Evolutionary conservation across 1,284 basidiomycete genomes (phyloP), one percentile per base, ranked within the genome.

Genomic region (Apiotrichum gracile): DNA sequence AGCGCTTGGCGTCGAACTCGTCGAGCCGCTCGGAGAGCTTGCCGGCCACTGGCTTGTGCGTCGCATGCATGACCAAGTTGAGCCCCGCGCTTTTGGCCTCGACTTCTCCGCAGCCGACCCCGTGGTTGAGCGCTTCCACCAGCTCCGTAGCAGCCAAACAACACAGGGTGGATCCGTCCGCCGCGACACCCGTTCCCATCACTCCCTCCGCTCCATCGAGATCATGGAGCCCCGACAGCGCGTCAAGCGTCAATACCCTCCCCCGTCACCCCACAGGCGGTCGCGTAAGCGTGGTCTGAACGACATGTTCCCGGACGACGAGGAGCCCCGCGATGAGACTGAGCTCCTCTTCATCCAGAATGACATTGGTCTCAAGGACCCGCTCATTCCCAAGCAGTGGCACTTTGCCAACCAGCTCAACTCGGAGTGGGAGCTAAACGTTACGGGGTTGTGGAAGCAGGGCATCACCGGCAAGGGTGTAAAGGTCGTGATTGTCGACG

Each of bases 401-500:
- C 94, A 97, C 77, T 53, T 77, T 34, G 73, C 75, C 52, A 77
- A 78, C 61, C 67, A 65, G 34, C 58, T 69, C n/a, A 60, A 72
- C 58, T 65, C 61, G 27, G 72, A 75, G n/a, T 72, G 77, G 56
- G 79, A 80, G 63, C 66, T 82, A 47, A 81, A 81, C 60, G 74
- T 81, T 17, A 77, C 78, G 6, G 71, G 69, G 0, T 64, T 79
- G 2, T 82, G 80, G 80, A 85, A 87, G 38, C 81, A 85, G 76
- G 90, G 89, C 1, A 81, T 92, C 59, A 88, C 85, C 0, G 96
- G 96, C 1, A 81, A 85, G 62, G 91, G 90, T 19, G 80, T 97
- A 42, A 87, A 88, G 47, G 84, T 92, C 7, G 89, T 90, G 7
- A 80, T 99, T 47, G 87, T 99, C 25, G 96, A 99, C 71, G 96